Base-by-base conservation (phyloP, 2,329 filamentous ascomycete species). In the Aureobasidium uvarum region DNA sequence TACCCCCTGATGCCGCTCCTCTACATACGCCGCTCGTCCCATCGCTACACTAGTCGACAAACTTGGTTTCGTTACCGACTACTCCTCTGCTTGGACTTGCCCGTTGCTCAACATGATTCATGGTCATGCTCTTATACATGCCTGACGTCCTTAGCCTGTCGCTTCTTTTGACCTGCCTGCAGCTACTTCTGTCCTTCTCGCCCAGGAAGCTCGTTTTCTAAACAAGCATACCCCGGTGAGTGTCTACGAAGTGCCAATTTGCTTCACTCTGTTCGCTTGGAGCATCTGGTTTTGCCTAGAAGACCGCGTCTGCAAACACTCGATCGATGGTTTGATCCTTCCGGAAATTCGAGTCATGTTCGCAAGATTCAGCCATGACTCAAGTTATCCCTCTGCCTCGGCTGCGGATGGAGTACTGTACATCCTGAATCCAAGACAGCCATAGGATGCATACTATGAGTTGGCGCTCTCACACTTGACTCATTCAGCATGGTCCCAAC, bases 101-200 rank as follows among this genome's bases (percentile, higher is more conserved):
- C 56, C 41, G 31, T 48, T n/a, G 18, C 20, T 25, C 43, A n/a
- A 60, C 56, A 60, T 20, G 56, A 60, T 48, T 60, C 56, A 60
- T 48, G 18, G 43, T 11, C n/a, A 41, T 20, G 16, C 18, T 60
- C 56, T 60, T 60, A 60, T 60, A 60, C 56, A 60, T 60, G 56
- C 41, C n/a, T 38, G 43, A 38, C 56, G 5, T 25, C n/a, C 38
- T 18, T 13, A 48, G 18, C n/a, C 23, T 39, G 25, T 60, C 56
- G 56, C 41, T 60, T 60, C 41, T 46, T 48, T 48, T 60, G 38
- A 28, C 56, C 56, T 18, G 25, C n/a, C 25, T 51, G 48, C 28
- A n/a, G 7, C 8, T 51, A 13, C 56, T 16, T 18, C 39, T 33
- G 23, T 31, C 39, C 14, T 43, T 31, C 23, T 10, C 41, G 23